Evolutionary conservation across 306 rosid species (phyloP), one percentile per base, ranked within the genome.

Genomic region (Pueraria montana): DNA sequence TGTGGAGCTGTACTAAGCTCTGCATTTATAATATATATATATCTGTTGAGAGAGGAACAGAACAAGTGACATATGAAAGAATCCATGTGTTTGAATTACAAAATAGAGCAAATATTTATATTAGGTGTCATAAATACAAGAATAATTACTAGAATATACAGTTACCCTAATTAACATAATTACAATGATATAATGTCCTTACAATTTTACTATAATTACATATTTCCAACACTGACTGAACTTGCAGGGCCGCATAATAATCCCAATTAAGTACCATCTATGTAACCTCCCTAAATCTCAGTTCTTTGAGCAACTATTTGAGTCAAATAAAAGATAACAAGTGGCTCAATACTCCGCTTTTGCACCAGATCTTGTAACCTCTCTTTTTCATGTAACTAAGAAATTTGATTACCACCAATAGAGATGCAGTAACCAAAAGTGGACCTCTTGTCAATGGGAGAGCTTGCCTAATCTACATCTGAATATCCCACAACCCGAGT

Each of bases 1-100:
- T 46, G 34, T 23, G 67, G 6, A 70, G 77, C 50, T 48, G 34
- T 68, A 42, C 77, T 56, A 32, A 3, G 32, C 53, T 42, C 77
- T 66, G 11, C 48, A 45, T 43, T 76, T 40, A 27, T 27, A 27
- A 27, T 27, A 45, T 76, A 16, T 49, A n/a, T 38, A 45, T 6
- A 32, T 61, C 45, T 67, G 68, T 62, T 4, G 5, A 27, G 17
- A 30, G 68, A 62, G 40, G 40, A 14, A 62, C 14, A 62, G 68
- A 62, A 14, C 68, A 30, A 13, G n/a, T 24, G 3, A 61, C 16
- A 10, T n/a, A n/a, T 56, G 64, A 23, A 21, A 11, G 64, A 56
- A 18, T 20, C 62, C 27, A 53, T 20, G 26, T 3, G 63, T 56
- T 21, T 56, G 63, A 21, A 59, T 59, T 24, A 58, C 40, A 6